These are phyloP conservation scores for Calendula officinalis DNA, from an alignment of 129 eudicot species.

Conservation along the genomic window DNA sequence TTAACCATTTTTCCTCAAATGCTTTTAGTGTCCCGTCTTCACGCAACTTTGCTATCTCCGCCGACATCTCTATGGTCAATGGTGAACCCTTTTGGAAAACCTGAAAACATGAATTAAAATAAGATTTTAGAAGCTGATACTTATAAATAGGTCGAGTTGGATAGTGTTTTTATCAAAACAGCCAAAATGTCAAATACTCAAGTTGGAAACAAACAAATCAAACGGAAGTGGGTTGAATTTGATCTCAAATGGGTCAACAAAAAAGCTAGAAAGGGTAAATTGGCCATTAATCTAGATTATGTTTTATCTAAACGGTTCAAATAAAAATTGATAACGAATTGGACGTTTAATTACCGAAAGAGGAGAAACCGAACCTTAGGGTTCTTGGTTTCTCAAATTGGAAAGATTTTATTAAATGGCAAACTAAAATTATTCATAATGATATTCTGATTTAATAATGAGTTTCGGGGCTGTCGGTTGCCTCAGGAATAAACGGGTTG, in stretches of 20 bases:
- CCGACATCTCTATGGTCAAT: slow-evolving; percentile 32
- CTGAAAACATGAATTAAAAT: slow-evolving; percentile 12
- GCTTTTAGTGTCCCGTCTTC: slow-evolving; percentile 38
- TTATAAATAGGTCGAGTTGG: too few relatives aligned
- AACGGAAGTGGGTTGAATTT: background rate
- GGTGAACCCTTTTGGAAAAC: slow-evolving; percentile 44
- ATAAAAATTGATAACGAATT: too few relatives aligned
- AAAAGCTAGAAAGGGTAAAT: background rate
- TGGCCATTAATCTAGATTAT: background rate
- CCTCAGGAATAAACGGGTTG: too few relatives aligned
- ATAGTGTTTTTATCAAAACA: too few relatives aligned
- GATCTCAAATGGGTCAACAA: background rate
- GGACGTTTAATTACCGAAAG: too few relatives aligned
- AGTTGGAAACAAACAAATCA: background rate
- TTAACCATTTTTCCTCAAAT: slow-evolving; percentile 43
- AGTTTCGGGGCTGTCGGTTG: too few relatives aligned
- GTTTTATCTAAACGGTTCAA: background rate
- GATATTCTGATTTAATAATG: too few relatives aligned
- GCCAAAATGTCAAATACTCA: too few relatives aligned
- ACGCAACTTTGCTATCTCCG: slow-evolving; percentile 35
- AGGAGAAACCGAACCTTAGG: too few relatives aligned
- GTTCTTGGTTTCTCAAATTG: too few relatives aligned
- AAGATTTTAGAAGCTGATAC: background rate
- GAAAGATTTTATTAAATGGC: too few relatives aligned
- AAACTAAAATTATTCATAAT: too few relatives aligned